Conservation (phyloP, 1,139 yeast species). For the Blastobotrys raffinosifermentans region DNA sequence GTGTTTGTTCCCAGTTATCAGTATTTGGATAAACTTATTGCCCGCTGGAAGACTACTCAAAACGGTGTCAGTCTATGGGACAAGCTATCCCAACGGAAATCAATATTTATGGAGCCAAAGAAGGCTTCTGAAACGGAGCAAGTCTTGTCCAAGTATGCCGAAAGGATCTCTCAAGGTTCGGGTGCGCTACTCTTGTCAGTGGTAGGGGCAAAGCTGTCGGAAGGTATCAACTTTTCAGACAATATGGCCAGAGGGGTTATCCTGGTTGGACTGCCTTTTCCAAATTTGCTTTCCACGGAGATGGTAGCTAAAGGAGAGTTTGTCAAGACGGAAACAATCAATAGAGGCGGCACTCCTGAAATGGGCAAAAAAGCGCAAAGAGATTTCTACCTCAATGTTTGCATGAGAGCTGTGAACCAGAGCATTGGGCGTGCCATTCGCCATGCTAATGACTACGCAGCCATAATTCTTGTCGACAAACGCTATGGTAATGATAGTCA, state of each 20-base stretch:
- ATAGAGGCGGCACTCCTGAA: slow-evolving; percentile 38
- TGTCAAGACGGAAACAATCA: slow-evolving; percentile 43
- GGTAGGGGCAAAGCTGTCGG: slow-evolving; percentile 91
- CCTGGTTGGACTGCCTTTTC: slow-evolving; percentile 87
- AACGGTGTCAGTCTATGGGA: slow-evolving; percentile 22
- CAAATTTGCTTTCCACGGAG: slow-evolving; percentile 81
- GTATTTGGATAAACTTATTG: slow-evolving; percentile 49
- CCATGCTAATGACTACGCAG: slow-evolving; percentile 74
- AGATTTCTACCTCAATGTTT: slow-evolving; percentile 74
- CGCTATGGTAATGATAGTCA: slow-evolving; percentile 48
- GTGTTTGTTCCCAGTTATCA: slow-evolving; percentile 82
- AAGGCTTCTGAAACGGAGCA: slow-evolving; percentile 38
- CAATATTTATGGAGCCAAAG: slow-evolving; percentile 53
- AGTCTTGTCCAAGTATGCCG: slow-evolving; percentile 48
- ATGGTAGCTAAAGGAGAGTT: slow-evolving; percentile 65
- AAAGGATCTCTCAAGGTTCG: slow-evolving; percentile 18
- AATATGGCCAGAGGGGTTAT: slow-evolving; percentile 80
- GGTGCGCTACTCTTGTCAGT: slow-evolving; percentile 79
- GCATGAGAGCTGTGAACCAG: slow-evolving; percentile 91
- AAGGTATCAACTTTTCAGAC: slow-evolving; percentile 89
- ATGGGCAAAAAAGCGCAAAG: slow-evolving; percentile 45
- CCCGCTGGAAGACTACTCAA: slow-evolving; percentile 44
- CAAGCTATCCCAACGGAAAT: slow-evolving; percentile 20
- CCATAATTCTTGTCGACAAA: slow-evolving; percentile 63
- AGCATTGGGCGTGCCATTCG: slow-evolving; percentile 91